Base-by-base conservation (phyloP, 2,329 filamentous ascomycete species). In the Dothideomycetes sp. region DNA sequence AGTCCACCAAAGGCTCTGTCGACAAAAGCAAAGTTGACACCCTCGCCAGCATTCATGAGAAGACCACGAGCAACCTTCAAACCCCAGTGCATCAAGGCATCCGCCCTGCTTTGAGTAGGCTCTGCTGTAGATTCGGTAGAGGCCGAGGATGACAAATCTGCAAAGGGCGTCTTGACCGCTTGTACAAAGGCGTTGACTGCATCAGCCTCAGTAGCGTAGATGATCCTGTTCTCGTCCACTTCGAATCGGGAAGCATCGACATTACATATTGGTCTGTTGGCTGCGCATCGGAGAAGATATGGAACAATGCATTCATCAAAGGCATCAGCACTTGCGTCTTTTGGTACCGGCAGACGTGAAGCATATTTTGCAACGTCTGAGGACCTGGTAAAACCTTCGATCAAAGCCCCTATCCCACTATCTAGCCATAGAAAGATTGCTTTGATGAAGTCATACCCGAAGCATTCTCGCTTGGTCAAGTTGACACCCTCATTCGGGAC, bases 361-460 rank as follows among this genome's bases (percentile, higher is more conserved):
- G 65, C 62, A 30, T 60, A 58, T 47, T 53, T 56, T 24, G 49
- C 47, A 6, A 43, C 45, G 1, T 46, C 38, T 20, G 62, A 57
- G 47, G 64, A 56, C 17, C 65, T 61, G 28, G 70, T 72, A 54
- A 81, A 81, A 0, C 71, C 74, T 44, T 71, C 63, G 2, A 79
- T 54, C 8, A 80, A 55, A 19, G 65, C 66, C 7, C 67, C 62
- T 11, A 73, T 60, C 8, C 77, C 77, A 23, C 73, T 75, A 41
- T 76, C 72, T 2, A 80, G 58, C 73, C 76, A 81, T 1, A 80
- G 61, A 2, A 78, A 52, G 30, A 80, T 76, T 1, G 76, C 74
- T 53, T 75, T 78, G 18, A 80, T 50, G 49, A 81, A 80, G 48
- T 80, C 76, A 49, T 78, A 79, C n/a, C 67, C 67, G 52, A 80